Evolutionary conservation across 768 basidiomycete species (phyloP).

Genomic region (Suillus clintonianus): DNA sequence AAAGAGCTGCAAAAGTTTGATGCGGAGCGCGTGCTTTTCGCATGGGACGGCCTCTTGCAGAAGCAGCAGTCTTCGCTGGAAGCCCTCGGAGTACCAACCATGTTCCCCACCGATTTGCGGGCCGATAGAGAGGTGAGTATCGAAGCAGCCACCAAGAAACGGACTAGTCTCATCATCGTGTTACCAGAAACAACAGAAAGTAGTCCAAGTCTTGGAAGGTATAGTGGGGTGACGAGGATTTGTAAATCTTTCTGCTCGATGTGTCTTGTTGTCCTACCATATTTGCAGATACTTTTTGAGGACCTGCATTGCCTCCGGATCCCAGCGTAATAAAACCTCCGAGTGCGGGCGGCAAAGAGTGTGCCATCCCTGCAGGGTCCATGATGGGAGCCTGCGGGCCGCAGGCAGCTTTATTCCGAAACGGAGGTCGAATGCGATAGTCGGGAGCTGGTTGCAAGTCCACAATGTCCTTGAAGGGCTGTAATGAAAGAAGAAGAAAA

Average conservation of each 20-base stretch:
- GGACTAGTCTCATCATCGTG: slow-evolving; percentile 2
- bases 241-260: background rate
- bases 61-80: slow-evolving; percentile 71
- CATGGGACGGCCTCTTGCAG: slow-evolving; percentile 75
- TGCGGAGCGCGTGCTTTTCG: slow-evolving; percentile 62
- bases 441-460: background rate
- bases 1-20: slow-evolving; percentile 72
- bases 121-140: slow-evolving; percentile 58
- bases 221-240: slow-evolving; percentile 31
- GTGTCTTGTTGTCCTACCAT: background rate
- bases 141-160: background rate
- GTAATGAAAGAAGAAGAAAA: background rate
- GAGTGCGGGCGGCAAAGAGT: background rate
- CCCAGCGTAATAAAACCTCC: background rate
- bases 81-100: slow-evolving; percentile 63
- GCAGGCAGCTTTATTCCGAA: background rate
- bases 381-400: no score
- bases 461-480: background rate
- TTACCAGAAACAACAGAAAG: slow-evolving; percentile 62
- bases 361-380: background rate
- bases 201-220: slow-evolving; percentile 70
- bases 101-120: slow-evolving; percentile 57
- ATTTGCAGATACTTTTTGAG: background rate
- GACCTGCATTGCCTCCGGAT: background rate
- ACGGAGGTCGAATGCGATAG: background rate